Conservation (phyloP, 257 asterid genomes). For the Solanum chiquidenum region DNA sequence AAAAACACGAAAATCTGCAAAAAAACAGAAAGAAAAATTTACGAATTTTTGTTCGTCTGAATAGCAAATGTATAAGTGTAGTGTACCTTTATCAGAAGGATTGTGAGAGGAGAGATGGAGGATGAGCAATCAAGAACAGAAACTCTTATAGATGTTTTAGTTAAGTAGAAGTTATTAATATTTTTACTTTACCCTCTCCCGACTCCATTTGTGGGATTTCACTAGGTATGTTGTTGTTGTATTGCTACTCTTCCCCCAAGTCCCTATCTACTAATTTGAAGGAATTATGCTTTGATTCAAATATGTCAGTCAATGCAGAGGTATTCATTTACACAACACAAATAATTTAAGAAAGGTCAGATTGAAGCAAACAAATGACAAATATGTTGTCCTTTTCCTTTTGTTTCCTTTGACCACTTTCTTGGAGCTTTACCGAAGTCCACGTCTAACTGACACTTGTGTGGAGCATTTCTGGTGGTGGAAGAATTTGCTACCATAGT, state of each 20-base stretch:
- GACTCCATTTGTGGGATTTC: background rate
- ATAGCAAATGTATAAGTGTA: background rate
- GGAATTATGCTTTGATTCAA: background rate
- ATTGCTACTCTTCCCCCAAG: background rate
- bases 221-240: background rate
- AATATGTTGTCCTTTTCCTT: background rate
- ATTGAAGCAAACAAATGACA: background rate
- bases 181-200: background rate
- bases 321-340: background rate
- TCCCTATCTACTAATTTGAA: background rate
- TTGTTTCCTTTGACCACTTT: background rate
- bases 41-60: background rate
- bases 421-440: background rate
- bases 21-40: background rate
- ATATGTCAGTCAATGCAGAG: background rate
- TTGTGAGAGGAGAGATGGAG: background rate
- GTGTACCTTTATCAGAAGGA: background rate
- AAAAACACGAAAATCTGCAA: background rate
- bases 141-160: background rate
- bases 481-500: background rate
- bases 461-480: background rate
- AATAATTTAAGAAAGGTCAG: background rate
- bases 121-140: background rate
- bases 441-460: background rate
- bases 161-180: background rate